These are phyloP conservation scores for Nakaseomyces kungkrabaensis DNA, from an alignment of 1,139 yeast species.

Conservation along the genomic window DNA sequence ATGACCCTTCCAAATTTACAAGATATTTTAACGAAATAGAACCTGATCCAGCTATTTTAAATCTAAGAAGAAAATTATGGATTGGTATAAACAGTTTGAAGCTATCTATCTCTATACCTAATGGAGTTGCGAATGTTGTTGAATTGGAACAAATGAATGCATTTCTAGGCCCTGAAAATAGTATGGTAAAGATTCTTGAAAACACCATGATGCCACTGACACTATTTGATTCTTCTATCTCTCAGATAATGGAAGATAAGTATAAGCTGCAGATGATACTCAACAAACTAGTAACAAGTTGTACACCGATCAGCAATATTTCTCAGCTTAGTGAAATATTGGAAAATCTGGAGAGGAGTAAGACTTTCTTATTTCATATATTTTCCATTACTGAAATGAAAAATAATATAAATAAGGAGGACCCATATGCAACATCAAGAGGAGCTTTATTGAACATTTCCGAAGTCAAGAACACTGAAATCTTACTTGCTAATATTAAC, in stretches of 20 bases:
- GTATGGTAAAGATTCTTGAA: constrained; percentile 2
- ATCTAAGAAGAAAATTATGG: constrained; percentile 16
- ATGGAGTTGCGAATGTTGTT: constrained; percentile 9
- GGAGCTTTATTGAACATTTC: constrained; percentile 4
- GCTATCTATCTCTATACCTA: constrained; percentile 9
- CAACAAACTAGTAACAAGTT: constrained; percentile 7
- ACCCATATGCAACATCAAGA: neutral
- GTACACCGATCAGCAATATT: constrained; percentile 4
- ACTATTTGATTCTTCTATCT: constrained; percentile 7
- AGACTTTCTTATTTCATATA: neutral
- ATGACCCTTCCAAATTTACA: constrained; percentile 13
- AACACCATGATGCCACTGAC: constrained; percentile 3
- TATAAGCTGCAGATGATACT: constrained; percentile 13
- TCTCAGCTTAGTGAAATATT: constrained; percentile 7
- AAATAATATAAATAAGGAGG: neutral
- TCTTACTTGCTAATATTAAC: constrained; percentile 8
- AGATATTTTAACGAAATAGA: constrained; percentile 7
- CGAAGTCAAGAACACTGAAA: constrained; percentile 8
- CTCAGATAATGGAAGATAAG: constrained; percentile 10
- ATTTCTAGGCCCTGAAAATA: constrained; percentile 6
- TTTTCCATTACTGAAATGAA: neutral
- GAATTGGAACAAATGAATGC: constrained; percentile 9
- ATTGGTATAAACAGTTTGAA: constrained; percentile 14
- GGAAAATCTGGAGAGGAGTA: constrained; percentile 8
- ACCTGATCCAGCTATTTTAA: constrained; percentile 5